phyloP scores from a whole-genome alignment of 331 rosid genomes.

The Phaseolus coccineus region DNA sequence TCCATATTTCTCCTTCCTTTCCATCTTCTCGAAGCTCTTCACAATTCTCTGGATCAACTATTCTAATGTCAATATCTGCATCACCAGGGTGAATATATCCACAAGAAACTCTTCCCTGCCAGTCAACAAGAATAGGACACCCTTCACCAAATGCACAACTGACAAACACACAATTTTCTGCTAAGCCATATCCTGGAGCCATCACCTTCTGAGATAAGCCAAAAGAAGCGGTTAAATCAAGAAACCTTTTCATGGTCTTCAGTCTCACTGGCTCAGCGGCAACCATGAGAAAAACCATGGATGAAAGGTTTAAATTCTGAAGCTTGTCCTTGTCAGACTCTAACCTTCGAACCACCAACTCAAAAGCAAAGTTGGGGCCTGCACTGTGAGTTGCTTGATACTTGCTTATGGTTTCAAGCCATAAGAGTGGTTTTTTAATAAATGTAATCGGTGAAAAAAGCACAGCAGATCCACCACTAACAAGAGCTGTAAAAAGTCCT shows the following conservation, averaged over 20 bases:
- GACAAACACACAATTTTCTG: conserved; percentile 95
- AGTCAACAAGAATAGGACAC: conserved; percentile 71
- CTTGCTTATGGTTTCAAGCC: conserved; percentile 87
- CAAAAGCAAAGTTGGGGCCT: conserved; percentile 94
- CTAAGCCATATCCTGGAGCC: conserved; percentile 97
- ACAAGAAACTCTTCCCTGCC: conserved; percentile 97
- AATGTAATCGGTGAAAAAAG: conserved; percentile 88
- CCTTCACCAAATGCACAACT: conserved; percentile 92
- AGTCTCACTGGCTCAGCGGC: conserved; percentile 96
- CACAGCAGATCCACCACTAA: conserved; percentile 85
- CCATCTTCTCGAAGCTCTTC: conserved; percentile 74
- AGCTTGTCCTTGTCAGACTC: conserved; percentile 65
- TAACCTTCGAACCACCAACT: conserved; percentile 74
- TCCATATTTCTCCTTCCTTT: conserved; percentile 94
- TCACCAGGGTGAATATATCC: conserved; percentile 66
- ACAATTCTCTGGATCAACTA: conserved; percentile 71
- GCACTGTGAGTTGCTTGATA: conserved; percentile 96
- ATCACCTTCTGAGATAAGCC: conserved; percentile 74
- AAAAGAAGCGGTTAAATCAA: conserved; percentile 70
- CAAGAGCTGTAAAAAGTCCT: conserved; percentile 91
- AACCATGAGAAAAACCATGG: conserved; percentile 83
- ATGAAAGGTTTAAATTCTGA: conserved; percentile 67
- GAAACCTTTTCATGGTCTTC: conserved; percentile 78
- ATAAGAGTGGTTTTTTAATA: conserved; percentile 84
- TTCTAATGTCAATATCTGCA: conserved; percentile 71